phyloP scores from a whole-genome alignment of 2,329 filamentous ascomycete genomes.

The Lachnellula hyalina region DNA sequence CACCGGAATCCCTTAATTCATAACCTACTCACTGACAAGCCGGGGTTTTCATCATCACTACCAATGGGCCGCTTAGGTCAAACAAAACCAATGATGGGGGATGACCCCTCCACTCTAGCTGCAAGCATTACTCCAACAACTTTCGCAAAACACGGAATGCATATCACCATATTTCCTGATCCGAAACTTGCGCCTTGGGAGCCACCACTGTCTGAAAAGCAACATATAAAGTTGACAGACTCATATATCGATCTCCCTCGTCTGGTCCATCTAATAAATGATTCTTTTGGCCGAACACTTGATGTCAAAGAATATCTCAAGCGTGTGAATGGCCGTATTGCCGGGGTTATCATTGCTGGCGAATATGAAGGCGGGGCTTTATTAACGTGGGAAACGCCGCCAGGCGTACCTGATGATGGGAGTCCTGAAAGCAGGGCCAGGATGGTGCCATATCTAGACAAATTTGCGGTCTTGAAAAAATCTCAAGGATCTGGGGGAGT shows the following conservation, averaged over 20 bases:
- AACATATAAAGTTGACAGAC: conserved; percentile 68
- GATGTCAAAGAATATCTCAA: conserved; percentile 77
- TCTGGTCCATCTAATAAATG: conserved; percentile 81
- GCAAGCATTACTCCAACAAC: conserved; percentile 55
- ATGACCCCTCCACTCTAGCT: conserved; percentile 27
- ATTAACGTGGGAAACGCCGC: conserved; percentile 85
- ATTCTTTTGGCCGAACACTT: conserved; percentile 82
- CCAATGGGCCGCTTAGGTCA: conserved; percentile 59
- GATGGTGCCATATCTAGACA: conserved; percentile 90
- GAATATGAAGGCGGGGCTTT: conserved; percentile 96
- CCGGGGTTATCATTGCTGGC: conserved; percentile 89
- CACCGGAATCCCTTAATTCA: conserved; percentile 81
- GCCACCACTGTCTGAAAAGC: conserved; percentile 53
- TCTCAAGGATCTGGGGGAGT: conserved; percentile 89
- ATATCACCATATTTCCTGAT: conserved; percentile 76
- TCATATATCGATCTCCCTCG: conserved; percentile 76
- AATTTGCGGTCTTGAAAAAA: conserved; percentile 87
- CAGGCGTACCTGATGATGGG: conserved; percentile 49
- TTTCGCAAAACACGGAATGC: conserved; percentile 86
- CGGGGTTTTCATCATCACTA: conserved; percentile 84
- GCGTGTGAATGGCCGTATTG: conserved; percentile 75
- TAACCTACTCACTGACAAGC: conserved; percentile 93
- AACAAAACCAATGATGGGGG: conserved; percentile 10
- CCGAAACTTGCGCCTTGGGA: conserved; percentile 61
- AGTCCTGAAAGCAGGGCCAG: conserved; percentile 49